phyloP scores from a whole-genome alignment of 225 moss, liverwort and hornwort species.

The Pseudisothecium myosuroides region DNA sequence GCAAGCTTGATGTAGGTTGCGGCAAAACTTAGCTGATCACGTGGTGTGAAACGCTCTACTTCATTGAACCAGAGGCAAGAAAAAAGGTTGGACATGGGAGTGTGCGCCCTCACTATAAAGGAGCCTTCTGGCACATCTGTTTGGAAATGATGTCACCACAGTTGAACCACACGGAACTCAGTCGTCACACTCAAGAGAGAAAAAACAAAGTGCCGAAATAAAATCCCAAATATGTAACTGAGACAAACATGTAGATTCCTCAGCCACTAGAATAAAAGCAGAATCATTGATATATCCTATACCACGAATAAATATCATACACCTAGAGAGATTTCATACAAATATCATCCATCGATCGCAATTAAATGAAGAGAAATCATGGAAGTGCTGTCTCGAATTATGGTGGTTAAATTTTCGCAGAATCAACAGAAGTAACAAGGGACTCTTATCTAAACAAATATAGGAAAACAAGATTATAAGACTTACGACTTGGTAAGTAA shows the following conservation, averaged over 20 bases:
- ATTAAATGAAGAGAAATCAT: background rate
- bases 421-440: background rate
- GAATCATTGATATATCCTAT: background rate
- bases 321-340: background rate
- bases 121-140: constrained; percentile 95
- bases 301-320: background rate
- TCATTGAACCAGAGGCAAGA: constrained; percentile 99
- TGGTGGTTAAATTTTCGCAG: background rate
- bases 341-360: background rate
- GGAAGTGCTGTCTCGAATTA: background rate
- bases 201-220: background rate
- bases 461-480: background rate
- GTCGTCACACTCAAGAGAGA: background rate
- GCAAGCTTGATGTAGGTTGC: constrained; percentile 85
- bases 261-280: background rate
- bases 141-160: background rate
- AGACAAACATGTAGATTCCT: background rate
- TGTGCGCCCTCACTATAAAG: constrained; percentile 87
- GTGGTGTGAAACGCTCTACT: constrained; percentile 87
- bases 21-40: constrained; percentile 94
- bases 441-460: background rate
- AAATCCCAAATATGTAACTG: background rate
- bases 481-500: constrained; percentile 74
- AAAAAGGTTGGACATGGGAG: constrained; percentile 88
- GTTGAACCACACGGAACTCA: background rate